phyloP scores from a whole-genome alignment of 108 stramenopile genomes.

The Skeletonema menzelii region DNA sequence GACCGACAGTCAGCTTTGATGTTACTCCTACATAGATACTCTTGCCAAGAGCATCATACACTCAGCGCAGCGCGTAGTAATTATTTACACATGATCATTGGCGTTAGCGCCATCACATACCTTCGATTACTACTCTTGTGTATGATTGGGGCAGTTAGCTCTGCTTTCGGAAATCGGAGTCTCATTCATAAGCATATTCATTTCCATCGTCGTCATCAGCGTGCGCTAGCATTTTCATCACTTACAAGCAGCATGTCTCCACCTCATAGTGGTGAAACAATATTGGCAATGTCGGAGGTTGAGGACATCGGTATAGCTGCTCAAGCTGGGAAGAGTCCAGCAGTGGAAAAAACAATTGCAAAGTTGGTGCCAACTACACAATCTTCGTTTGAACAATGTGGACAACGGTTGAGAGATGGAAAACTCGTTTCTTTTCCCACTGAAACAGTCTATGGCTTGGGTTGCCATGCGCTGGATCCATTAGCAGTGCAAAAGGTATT shows the following conservation, averaged over 20 bases:
- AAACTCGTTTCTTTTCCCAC: conserved; percentile 89
- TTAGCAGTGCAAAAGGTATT: conserved; percentile 88
- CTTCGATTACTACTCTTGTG: background rate
- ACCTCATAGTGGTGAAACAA: background rate
- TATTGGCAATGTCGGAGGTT: background rate
- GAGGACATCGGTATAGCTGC: background rate
- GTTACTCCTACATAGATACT: background rate
- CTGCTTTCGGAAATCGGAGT: background rate
- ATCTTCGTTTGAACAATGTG: conserved; percentile 56
- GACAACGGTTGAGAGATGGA: conserved; percentile 66
- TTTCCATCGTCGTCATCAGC: background rate
- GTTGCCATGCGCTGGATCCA: conserved; percentile 93
- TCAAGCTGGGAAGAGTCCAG: background rate
- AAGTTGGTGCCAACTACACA: conserved; percentile 36
- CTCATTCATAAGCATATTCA: background rate
- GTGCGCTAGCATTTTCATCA: background rate
- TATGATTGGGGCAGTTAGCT: background rate
- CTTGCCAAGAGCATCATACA: background rate
- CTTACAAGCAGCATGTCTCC: background rate
- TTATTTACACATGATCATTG: background rate
- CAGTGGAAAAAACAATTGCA: conserved; percentile 14
- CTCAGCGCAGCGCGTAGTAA: background rate
- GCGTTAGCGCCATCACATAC: background rate
- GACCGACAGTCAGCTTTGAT: background rate
- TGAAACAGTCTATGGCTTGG: conserved; percentile 99